These are phyloP conservation scores for Zarea fungicola DNA, from an alignment of 2,329 filamentous ascomycete species.

Conservation along the genomic window DNA sequence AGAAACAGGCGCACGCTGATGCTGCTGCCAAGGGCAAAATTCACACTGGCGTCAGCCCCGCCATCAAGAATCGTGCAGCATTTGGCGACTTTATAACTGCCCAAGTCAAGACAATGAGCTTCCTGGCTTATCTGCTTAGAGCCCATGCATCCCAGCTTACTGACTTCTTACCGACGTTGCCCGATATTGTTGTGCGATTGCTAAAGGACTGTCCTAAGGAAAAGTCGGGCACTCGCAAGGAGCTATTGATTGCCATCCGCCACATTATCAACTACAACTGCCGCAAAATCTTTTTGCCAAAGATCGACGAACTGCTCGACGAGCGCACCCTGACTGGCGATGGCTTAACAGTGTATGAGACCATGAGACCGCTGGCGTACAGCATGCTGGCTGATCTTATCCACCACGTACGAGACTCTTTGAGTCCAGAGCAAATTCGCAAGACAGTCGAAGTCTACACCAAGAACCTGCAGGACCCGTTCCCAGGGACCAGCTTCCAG, in stretches of 20 bases:
- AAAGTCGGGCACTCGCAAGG: slow-evolving; percentile 89
- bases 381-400: slow-evolving; percentile 98
- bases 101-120: slow-evolving; percentile 99
- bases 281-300: slow-evolving; percentile 85
- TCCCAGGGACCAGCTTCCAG: slow-evolving; percentile 96
- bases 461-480: slow-evolving; percentile 89
- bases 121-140: slow-evolving; percentile 84
- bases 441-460: slow-evolving; percentile 97
- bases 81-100: slow-evolving; percentile 98
- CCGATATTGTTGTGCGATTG: slow-evolving; percentile 83
- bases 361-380: slow-evolving; percentile 90
- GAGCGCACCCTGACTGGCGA: slow-evolving; percentile 93
- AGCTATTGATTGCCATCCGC: slow-evolving; percentile 89
- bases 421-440: slow-evolving; percentile 85
- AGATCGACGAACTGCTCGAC: slow-evolving; percentile 92
- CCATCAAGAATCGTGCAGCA: slow-evolving; percentile 86
- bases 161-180: slow-evolving; percentile 81
- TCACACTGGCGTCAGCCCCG: slow-evolving; percentile 87
- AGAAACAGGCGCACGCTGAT: slow-evolving; percentile 85
- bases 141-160: slow-evolving; percentile 81
- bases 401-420: slow-evolving; percentile 88
- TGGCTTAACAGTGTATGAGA: slow-evolving; percentile 93
- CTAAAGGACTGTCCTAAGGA: slow-evolving; percentile 92
- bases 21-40: slow-evolving; percentile 73
- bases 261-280: slow-evolving; percentile 99